phyloP scores from a whole-genome alignment of 768 basidiomycete genomes.

The Paxillus rubicundulus region DNA sequence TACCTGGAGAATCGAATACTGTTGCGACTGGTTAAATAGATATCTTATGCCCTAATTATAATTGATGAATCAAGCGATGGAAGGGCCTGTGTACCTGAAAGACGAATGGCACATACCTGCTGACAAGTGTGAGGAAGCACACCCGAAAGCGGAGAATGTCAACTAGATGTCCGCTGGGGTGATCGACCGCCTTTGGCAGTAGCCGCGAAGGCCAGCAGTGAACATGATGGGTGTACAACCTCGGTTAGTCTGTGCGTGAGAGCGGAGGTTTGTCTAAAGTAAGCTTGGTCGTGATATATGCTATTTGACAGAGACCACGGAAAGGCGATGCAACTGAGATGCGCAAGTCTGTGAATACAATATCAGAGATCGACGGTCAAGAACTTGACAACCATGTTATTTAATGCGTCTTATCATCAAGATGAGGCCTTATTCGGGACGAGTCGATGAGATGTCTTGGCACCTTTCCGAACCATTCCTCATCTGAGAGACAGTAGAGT shows the following conservation, averaged over 20 bases:
- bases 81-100: not conserved
- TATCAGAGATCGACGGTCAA: not conserved
- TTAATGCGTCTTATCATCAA: too few relatives aligned
- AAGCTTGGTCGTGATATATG: not conserved
- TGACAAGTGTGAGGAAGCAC: constrained; percentile 14
- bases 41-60: constrained; percentile 1
- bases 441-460: too few relatives aligned
- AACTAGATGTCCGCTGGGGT: too few relatives aligned
- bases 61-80: constrained; percentile 2
- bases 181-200: too few relatives aligned
- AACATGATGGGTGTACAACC: not conserved
- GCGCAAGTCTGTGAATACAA: too few relatives aligned
- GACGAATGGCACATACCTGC: not conserved
- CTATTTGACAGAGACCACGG: not conserved
- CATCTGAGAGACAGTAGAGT: too few relatives aligned
- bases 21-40: constrained; percentile 20
- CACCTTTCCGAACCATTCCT: too few relatives aligned
- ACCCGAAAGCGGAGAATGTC: constrained; percentile 5
- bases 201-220: not conserved
- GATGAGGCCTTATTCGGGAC: too few relatives aligned
- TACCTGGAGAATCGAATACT: not conserved
- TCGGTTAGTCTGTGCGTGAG: too few relatives aligned
- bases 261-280: not conserved
- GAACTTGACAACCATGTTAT: not conserved
- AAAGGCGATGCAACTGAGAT: not conserved